Percentiles rank a stretch among this genome's conserved stretches.
phyloP scores from a whole-genome alignment of 2,329 filamentous ascomycete species.

The Uncinocarpus reesii region DNA sequence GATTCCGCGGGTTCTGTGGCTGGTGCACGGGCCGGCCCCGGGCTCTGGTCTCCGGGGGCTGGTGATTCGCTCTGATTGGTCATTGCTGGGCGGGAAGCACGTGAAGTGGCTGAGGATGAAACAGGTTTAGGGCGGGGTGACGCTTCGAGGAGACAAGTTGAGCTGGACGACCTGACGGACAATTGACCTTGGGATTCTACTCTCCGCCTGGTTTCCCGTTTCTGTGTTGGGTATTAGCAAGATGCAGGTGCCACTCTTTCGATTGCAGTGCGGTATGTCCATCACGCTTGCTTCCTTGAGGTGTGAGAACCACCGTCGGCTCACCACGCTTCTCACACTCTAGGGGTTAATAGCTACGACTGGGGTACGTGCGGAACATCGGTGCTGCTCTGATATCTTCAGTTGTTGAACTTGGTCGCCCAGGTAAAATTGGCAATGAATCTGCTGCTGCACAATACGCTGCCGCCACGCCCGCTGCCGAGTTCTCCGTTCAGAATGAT shows the following conservation, averaged over 20 bases:
- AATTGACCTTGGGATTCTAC: too few species aligned
- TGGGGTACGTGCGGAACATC: slow-evolving; percentile 54
- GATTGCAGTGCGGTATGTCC: slow-evolving; percentile 53
- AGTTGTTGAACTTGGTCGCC: slow-evolving; percentile 23
- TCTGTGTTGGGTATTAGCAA: not conserved
- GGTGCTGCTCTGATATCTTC: slow-evolving; percentile 20
- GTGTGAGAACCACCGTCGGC: not conserved
- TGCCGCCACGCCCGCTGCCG: slow-evolving; percentile 64
- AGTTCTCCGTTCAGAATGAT: slow-evolving; percentile 68
- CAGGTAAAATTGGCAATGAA: slow-evolving; percentile 72
- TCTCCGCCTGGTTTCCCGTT: too few species aligned
- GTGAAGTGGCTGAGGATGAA: slow-evolving; percentile 5
- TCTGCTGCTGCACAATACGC: slow-evolving; percentile 87
- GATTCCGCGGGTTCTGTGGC: not conserved
- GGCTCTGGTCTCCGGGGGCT: not conserved
- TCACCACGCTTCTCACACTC: not conserved
- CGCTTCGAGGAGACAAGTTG: not conserved
- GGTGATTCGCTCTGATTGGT: slow-evolving; percentile 2
- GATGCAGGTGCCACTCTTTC: slow-evolving; percentile 72
- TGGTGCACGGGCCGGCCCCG: slow-evolving; percentile 6
- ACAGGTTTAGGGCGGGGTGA: not conserved
- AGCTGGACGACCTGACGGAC: too few species aligned
- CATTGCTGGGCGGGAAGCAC: not conserved
- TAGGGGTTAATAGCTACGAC: slow-evolving; percentile 95
- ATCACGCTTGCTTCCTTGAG: not conserved